Percentiles rank a stretch among this genome's conserved stretches.
phyloP scores from a whole-genome alignment of 768 basidiomycete species.

The Rhizopogon vesiculosus region DNA sequence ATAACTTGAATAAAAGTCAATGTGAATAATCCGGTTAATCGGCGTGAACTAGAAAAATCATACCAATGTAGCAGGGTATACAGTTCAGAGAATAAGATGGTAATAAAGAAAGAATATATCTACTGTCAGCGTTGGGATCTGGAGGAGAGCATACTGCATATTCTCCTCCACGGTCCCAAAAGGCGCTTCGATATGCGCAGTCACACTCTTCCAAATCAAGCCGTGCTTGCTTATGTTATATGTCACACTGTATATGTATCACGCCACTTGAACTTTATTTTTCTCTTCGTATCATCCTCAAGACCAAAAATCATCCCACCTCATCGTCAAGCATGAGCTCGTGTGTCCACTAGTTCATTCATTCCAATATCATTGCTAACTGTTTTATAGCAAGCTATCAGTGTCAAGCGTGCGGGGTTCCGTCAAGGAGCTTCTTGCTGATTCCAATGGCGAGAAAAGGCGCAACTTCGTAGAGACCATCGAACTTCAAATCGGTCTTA shows the following conservation, averaged over 20 bases:
- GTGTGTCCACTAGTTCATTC: neutral
- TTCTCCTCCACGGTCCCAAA: neutral
- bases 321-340: conserved; percentile 27
- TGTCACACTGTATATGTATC: conserved; percentile 31
- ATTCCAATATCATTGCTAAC: neutral
- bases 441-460: conserved; percentile 82
- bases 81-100: neutral
- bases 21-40: neutral
- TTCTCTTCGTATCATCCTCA: conserved; percentile 16
- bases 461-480: conserved; percentile 96
- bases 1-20: conserved; percentile 9
- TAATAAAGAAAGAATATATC: neutral
- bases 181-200: neutral
- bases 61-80: neutral
- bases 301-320: conserved; percentile 8
- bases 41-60: neutral
- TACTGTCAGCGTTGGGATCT: neutral
- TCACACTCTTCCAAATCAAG: conserved; percentile 7
- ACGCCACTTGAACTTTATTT: conserved; percentile 28
- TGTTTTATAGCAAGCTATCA: conserved; percentile 76
- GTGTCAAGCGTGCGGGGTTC: conserved; percentile 99
- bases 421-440: conserved; percentile 84
- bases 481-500: conserved; percentile 94
- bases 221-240: conserved; percentile 8
- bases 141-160: neutral